Evolutionary conservation across 1,284 basidiomycete species (phyloP).

Genomic region (Sparassis latifolia): DNA sequence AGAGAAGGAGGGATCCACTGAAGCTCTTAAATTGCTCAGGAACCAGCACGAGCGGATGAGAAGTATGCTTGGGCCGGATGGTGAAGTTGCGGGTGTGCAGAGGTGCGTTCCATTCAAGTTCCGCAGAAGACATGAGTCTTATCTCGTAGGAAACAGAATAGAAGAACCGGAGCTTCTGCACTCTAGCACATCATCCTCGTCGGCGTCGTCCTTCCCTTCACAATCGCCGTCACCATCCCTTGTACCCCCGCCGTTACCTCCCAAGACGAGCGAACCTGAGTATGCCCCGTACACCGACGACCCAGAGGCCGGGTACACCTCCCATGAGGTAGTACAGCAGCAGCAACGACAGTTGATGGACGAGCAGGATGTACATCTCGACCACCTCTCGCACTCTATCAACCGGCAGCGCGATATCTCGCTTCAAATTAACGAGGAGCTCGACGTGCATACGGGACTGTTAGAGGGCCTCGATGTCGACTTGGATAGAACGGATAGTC

Average conservation of each 20-base stretch:
- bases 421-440: slow-evolving; percentile 78
- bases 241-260: slow-evolving; percentile 4
- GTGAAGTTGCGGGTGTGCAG: slow-evolving; percentile 27
- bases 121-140: no score
- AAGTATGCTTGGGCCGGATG: slow-evolving; percentile 54
- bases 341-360: slow-evolving; percentile 70
- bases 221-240: slow-evolving; percentile 1
- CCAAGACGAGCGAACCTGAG: slow-evolving; percentile 9
- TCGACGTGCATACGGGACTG: slow-evolving; percentile 74
- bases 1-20: slow-evolving; percentile 38
- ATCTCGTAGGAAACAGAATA: not conserved
- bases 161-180: not conserved
- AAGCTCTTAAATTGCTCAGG: slow-evolving; percentile 41
- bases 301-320: slow-evolving; percentile 43
- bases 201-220: slow-evolving; percentile 9
- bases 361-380: slow-evolving; percentile 75
- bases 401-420: slow-evolving; percentile 72
- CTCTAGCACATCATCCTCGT: slow-evolving; percentile 12
- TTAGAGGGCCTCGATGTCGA: slow-evolving; percentile 73
- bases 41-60: slow-evolving; percentile 70
- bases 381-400: slow-evolving; percentile 70
- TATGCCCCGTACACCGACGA: slow-evolving; percentile 71
- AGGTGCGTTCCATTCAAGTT: slow-evolving; percentile 20
- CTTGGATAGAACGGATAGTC: slow-evolving; percentile 57
- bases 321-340: slow-evolving; percentile 43